A percentile compares a stretch with the other conserved stretches of the same genome.
Evolutionary conservation across 352 stramenopile species (phyloP).

Genomic region (Globisporangium okanoganense): DNA sequence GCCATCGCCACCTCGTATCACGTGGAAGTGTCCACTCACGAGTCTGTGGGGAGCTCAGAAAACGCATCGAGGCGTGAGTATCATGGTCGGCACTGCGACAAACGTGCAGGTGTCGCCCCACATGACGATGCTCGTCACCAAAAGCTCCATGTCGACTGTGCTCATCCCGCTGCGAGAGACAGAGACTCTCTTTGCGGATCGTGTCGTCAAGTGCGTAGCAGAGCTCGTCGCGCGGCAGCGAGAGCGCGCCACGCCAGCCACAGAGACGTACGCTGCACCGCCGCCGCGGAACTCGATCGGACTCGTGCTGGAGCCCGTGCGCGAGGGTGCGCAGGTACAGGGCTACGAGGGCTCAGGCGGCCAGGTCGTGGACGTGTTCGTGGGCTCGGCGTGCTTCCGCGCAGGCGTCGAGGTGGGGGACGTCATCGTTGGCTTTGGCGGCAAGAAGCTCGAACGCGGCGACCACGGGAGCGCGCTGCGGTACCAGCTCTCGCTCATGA

Average conservation of each 20-base stretch:
- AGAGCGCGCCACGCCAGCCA: constrained; percentile 24
- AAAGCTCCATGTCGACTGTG: constrained; percentile 48
- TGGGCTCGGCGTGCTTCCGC: constrained; percentile 42
- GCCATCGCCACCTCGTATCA: constrained; percentile 26
- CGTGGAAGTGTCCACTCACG: constrained; percentile 42
- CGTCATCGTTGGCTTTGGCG: constrained; percentile 45
- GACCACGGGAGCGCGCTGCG: constrained; percentile 48
- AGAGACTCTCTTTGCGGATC: constrained; percentile 23
- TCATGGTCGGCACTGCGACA: constrained; percentile 41
- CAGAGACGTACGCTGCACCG: constrained; percentile 35
- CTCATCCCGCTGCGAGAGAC: constrained; percentile 39
- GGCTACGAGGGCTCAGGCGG: constrained; percentile 42
- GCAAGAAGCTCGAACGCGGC: constrained; percentile 38
- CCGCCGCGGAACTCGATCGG: constrained; percentile 44
- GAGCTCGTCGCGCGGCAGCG: constrained; percentile 39
- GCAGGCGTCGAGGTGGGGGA: constrained; percentile 47
- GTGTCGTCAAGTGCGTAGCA: constrained; percentile 36
- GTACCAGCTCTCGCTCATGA: constrained; percentile 54
- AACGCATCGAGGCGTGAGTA: constrained; percentile 32
- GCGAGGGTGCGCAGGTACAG: constrained; percentile 22
- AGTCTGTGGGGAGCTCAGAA: constrained; percentile 47
- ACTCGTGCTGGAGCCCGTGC: constrained; percentile 47
- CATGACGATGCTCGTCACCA: constrained; percentile 25
- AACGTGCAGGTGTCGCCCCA: constrained; percentile 26
- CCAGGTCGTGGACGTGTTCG: constrained; percentile 47